phyloP scores from a whole-genome alignment of 768 basidiomycete species.

The Naganishia friedmannii region DNA sequence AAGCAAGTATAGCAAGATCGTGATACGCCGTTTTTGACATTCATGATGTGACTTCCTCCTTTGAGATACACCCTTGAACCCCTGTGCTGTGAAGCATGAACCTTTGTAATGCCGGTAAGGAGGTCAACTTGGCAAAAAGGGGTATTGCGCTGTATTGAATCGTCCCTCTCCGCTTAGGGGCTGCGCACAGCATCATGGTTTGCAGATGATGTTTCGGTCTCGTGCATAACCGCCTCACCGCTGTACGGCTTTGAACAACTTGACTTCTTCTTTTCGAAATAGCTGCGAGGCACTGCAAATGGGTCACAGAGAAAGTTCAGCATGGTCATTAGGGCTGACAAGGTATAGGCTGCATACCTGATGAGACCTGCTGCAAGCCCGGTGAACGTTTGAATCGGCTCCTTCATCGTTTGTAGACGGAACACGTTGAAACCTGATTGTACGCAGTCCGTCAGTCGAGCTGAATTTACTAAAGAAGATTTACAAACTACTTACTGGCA shows the following conservation, averaged over 20 bases:
- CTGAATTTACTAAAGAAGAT: too few relatives aligned
- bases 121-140: neutral
- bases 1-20: neutral
- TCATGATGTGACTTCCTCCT: neutral
- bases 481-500: neutral
- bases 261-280: slow-evolving; percentile 20
- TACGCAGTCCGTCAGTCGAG: neutral
- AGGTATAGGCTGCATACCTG: neutral
- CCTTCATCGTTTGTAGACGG: neutral
- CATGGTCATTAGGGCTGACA: neutral
- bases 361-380: slow-evolving; percentile 23
- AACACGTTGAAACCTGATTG: slow-evolving; percentile 24
- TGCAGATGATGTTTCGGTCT: neutral
- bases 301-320: neutral
- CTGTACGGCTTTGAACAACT: slow-evolving; percentile 6
- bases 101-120: neutral
- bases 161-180: neutral
- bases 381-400: slow-evolving; percentile 20
- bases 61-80: slow-evolving; percentile 2
- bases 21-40: neutral
- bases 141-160: neutral
- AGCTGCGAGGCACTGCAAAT: slow-evolving; percentile 3
- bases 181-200: neutral
- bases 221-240: neutral
- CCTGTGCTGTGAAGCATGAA: neutral